Percentiles rank a stretch among this genome's conserved stretches.
Evolutionary conservation across 345 rosid species (phyloP).

Genomic region (Melastoma malabathricum): DNA sequence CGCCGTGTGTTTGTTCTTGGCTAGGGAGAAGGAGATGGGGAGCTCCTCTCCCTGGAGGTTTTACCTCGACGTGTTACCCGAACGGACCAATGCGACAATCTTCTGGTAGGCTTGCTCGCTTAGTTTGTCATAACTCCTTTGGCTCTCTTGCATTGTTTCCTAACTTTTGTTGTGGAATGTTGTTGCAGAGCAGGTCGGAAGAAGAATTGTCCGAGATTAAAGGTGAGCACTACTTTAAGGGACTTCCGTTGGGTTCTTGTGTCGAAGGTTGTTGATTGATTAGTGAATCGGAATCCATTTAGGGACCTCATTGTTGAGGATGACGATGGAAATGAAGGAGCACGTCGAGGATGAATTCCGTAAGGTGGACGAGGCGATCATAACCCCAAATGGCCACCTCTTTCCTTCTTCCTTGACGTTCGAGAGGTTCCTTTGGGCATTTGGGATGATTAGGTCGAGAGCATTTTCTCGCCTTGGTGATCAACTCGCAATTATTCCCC

Average conservation of each 20-base stretch:
- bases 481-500: constrained; percentile 14
- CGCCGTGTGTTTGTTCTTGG: constrained; percentile 69
- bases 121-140: constrained; percentile 1
- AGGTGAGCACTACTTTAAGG: constrained; percentile 5
- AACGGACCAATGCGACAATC: constrained; percentile 61
- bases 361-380: constrained; percentile 11
- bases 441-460: constrained; percentile 13
- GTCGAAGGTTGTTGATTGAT: not conserved
- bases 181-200: constrained; percentile 18
- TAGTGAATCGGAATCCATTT: not conserved
- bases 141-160: too few relatives aligned
- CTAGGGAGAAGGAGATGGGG: constrained; percentile 47
- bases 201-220: constrained; percentile 16
- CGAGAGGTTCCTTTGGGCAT: constrained; percentile 18
- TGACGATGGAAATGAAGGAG: constrained; percentile 14
- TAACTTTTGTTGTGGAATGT: not conserved
- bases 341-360: constrained; percentile 10
- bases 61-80: constrained; percentile 75
- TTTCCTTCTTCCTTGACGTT: constrained; percentile 12
- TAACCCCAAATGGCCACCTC: constrained; percentile 6
- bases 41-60: constrained; percentile 51
- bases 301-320: constrained; percentile 12
- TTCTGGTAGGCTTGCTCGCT: constrained; percentile 54
- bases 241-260: not conserved
- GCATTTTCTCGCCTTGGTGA: constrained; percentile 15